Evolutionary conservation across 106 monocot species (phyloP), one percentile per base, ranked within the genome.

Genomic region (Phalaenopsis aphrodite): DNA sequence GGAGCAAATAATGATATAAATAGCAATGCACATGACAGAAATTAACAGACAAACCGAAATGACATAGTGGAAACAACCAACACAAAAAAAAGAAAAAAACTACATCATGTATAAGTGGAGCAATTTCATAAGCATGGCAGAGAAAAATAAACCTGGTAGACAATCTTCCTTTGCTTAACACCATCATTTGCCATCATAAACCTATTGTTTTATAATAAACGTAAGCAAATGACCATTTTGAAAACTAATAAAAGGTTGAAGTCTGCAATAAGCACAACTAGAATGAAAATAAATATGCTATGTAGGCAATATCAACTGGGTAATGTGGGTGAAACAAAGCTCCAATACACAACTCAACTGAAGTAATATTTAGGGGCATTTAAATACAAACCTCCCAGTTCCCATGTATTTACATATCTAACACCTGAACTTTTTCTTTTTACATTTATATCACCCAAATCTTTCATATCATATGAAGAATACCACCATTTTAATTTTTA

Each of bases 141-240:
- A 74, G 37, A 71, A 8, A 66, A 11, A 65, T 36, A 52, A 78
- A 98, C 98, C 94, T 94, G 75, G 78, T 89, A 82, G 12, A 98
- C 81, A 79, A 93, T 84, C 47, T 79, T 86, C 56, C 92, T 78
- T 76, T 94, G 81, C 76, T 92, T 93, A 61, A 98, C 80, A 76
- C 98, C 94, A 88, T 98, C 98, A 87, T 71, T 86, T 5, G 98
- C 94, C 86, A 88, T 98, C 91, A 98, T 91, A 83, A 90, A 98
- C 84, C 98, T 98, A 83, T 84, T n/a, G 52, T 41, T 48, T 11
- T 48, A 76, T 18, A 76, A 47, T 30, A 30, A 49, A 49, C 21
- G 24, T n/a, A 24, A 49, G 23, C 46, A 52, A 4, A 18, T 12
- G 24, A 76, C 14, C 23, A 76, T 9, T 76, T 24, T 49, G 21